Base-by-base conservation (phyloP, 1,284 basidiomycete genomes). In the Termitomyces sp. region DNA sequence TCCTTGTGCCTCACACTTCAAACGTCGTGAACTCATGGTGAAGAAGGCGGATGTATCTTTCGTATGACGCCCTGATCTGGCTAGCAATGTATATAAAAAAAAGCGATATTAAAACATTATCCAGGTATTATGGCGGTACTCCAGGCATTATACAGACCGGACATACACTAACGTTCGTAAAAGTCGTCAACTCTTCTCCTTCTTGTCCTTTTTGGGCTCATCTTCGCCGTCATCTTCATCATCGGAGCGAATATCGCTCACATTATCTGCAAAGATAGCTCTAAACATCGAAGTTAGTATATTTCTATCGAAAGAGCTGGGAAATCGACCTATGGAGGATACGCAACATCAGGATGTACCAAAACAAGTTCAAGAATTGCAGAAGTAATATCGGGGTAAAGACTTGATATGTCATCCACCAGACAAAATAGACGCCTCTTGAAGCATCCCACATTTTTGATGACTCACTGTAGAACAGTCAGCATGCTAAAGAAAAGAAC, bases 361-460 rank as follows among this genome's bases (percentile, higher is more conserved):
- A 96, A 75, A 96, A 96, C 19, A 95, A 61, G 67, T 97, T 96
- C 64, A 98, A 78, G 57, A 83, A 64, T 68, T 94, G 92, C 12
- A 98, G 77, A 0, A 91, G 70, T 10, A 85, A 63, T 55, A 97
- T 75, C 0, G 93, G 89, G 0, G 69, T 61, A 64, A 94, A 92
- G 49, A 95, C 83, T 65, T 93, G 90, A 65, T 85, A 88, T 65
- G 78, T 82, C 82, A 94, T 87, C 91, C 92, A 95, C 65, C 73
- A 69, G 6, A 70, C 77, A 62, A 96, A 73, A 77, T 88, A 94
- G 8, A 80, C 80, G 15, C 90, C 92, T 24, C 82, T 74, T 17
- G 74, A 63, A 1, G 84, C 84, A 9, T 73, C 71, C 81, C 88
- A 94, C 38, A 78, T 68, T 64, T 78, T 83, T 12, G 77, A 72